Conservation (phyloP, 176 grass and related monocot genomes). For the Zizania latifolia region DNA sequence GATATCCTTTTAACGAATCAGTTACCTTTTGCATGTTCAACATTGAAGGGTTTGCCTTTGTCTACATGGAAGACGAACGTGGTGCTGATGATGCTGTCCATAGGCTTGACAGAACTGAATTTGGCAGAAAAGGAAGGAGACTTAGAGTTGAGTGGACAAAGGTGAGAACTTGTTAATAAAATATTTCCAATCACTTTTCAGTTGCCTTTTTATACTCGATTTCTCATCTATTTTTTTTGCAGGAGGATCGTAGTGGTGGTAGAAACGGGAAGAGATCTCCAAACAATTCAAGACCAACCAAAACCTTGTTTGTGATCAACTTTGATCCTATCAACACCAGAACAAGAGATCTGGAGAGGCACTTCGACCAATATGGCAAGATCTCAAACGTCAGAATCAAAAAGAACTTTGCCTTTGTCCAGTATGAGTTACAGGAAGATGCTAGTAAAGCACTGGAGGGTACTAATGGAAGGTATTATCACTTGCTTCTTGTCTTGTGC, state of each 20-base stretch:
- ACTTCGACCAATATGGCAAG: constrained; percentile 92
- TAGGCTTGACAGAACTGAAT: constrained; percentile 81
- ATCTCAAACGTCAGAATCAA: constrained; percentile 78
- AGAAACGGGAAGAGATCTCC: constrained; percentile 62
- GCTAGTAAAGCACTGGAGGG: constrained; percentile 85
- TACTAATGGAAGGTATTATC: constrained; percentile 71
- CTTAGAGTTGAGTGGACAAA: constrained; percentile 94
- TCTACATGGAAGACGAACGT: constrained; percentile 98
- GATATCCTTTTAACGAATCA: constrained; percentile 17
- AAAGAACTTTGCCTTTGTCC: constrained; percentile 93
- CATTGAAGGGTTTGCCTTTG: constrained; percentile 85
- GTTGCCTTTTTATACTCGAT: constrained; percentile 1
- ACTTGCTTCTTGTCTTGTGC: neutral
- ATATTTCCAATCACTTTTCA: neutral
- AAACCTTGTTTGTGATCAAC: constrained; percentile 98
- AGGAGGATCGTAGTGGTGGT: constrained; percentile 82
- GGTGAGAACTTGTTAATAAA: constrained; percentile 30
- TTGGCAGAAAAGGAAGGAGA: constrained; percentile 83
- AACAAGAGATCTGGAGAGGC: constrained; percentile 81
- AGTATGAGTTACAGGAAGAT: constrained; percentile 87
- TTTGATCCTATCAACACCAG: constrained; percentile 94
- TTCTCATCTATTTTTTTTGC: constrained; percentile 10
- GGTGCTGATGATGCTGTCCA: constrained; percentile 88
- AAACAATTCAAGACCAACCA: constrained; percentile 62
- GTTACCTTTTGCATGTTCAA: constrained; percentile 15